Conservation (phyloP, 2,329 filamentous ascomycete genomes). For the Trichoderma asperellum region DNA sequence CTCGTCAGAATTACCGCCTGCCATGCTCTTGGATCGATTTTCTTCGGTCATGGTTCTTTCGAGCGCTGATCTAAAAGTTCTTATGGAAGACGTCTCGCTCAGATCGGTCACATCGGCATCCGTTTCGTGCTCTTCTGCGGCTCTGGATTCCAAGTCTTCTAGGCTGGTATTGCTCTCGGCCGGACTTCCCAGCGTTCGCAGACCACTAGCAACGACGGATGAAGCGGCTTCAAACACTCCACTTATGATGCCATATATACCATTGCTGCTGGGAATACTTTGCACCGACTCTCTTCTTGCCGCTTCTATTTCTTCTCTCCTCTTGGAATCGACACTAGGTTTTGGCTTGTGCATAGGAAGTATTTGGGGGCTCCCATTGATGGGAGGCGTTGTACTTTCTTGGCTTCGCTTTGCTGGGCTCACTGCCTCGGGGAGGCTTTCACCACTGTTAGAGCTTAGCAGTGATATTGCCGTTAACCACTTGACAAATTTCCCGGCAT, state of each 20-base stretch:
- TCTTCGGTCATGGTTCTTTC: conserved; percentile 43
- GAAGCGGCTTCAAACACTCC: conserved; percentile 57
- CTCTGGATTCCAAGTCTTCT: conserved; percentile 35
- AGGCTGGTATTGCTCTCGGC: conserved; percentile 37
- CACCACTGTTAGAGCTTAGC: conserved; percentile 39
- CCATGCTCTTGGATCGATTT: conserved; percentile 35
- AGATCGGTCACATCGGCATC: conserved; percentile 31
- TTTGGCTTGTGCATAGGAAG: conserved; percentile 26
- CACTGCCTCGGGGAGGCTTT: background rate
- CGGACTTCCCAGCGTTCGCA: conserved; percentile 40
- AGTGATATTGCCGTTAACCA: conserved; percentile 61
- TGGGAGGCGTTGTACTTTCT: background rate
- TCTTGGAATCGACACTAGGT: conserved; percentile 35
- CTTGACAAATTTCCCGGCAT: conserved; percentile 79
- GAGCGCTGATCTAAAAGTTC: conserved; percentile 55
- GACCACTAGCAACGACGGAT: conserved; percentile 48
- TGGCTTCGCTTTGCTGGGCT: background rate
- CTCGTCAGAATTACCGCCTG: conserved; percentile 45
- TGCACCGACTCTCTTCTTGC: conserved; percentile 38
- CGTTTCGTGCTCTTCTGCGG: conserved; percentile 37
- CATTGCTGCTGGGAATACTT: conserved; percentile 46
- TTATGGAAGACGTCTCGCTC: conserved; percentile 52
- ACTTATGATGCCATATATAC: conserved; percentile 60
- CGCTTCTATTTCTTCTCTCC: conserved; percentile 37
- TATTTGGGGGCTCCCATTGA: conserved; percentile 15